Evolutionary conservation across 2,329 filamentous ascomycete genomes (phyloP), one percentile per base, ranked within the genome.

Genomic region (Tolypocladium pustulatum): DNA sequence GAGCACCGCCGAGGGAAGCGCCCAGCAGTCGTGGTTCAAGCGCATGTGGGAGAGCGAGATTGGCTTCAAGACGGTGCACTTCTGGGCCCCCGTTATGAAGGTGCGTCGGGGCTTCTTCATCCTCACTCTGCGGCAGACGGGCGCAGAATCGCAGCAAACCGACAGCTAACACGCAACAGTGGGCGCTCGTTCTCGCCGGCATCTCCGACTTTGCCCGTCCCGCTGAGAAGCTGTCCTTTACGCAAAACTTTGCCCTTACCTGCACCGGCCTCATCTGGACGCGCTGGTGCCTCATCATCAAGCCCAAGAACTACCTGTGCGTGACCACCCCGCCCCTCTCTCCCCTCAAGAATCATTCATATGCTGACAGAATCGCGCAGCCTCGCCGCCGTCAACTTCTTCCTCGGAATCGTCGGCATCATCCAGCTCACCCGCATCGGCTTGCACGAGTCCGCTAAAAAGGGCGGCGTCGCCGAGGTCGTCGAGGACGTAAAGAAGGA

Each of bases 41-140:
- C 86, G 86, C 75, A 84, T 95, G 81, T 91, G 87, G 88, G 85
- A 90, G 74, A 91, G 88, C 73, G 88, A 89, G 62, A 75, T 92
- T 64, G 90, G 90, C 56, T 67, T 92, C 67, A 91, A 91, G 87
- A 99, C 94, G 62, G 94, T 99, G 68, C 94, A 99, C 76, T 99
- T 99, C 79, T 99, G 94, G 90, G 92, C 93, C 52, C 93, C 93
- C 60, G 87, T 97, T 65, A 96, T 97, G 91, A 97, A 82, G 75
- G 76, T 78, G 38, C 38, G 38, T 41, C 20, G 36, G 12, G 6
- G 36, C 36, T 10, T 37, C 36, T 9, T 13, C 12, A 3, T 37
- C 12, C 36, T 9, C 36, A 5, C 32, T 34, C 32, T 34, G 32
- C 32, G 32, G 32, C 32, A 9, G n/a, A n/a, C 9, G 32, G 32